phyloP scores from a whole-genome alignment of 2,329 filamentous ascomycete species.

The Hymenoscyphus linearis region DNA sequence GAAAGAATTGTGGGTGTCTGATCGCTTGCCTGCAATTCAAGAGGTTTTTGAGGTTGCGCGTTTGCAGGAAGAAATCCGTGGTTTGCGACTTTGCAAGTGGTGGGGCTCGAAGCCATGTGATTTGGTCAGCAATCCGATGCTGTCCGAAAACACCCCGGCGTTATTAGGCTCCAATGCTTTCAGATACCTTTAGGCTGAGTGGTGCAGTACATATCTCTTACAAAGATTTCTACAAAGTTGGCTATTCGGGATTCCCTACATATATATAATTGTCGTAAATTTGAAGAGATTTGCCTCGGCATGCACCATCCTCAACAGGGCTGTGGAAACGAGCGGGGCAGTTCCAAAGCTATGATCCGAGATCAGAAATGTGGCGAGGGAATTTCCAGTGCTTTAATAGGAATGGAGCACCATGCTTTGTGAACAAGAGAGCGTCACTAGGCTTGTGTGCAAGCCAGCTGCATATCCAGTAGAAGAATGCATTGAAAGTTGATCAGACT shows the following conservation, averaged over 20 bases:
- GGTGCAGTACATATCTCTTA: too few species aligned
- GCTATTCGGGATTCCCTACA: neutral
- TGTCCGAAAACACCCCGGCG: too few species aligned
- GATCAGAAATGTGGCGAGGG: neutral
- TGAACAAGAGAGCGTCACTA: too few species aligned
- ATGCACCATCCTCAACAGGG: neutral
- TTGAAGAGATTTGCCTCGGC: neutral
- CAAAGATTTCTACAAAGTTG: neutral
- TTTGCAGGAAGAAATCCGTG: neutral
- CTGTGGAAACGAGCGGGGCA: neutral
- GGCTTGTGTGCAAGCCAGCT: too few species aligned
- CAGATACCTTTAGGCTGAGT: too few species aligned
- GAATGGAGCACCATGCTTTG: too few species aligned
- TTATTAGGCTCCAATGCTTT: too few species aligned
- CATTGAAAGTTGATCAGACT: neutral
- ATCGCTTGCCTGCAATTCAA: constrained; percentile 9
- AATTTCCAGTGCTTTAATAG: too few species aligned
- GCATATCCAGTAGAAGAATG: neutral
- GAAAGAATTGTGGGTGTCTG: constrained; percentile 9
- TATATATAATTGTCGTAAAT: neutral
- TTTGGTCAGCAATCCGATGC: too few species aligned
- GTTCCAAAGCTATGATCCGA: neutral
- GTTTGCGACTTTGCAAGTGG: constrained; percentile 7
- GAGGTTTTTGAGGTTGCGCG: constrained; percentile 7
- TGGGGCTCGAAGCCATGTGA: constrained; percentile 7